These are phyloP conservation scores for Colletotrichum costaricense DNA, from an alignment of 2,329 filamentous ascomycete species.

Conservation along the genomic window DNA sequence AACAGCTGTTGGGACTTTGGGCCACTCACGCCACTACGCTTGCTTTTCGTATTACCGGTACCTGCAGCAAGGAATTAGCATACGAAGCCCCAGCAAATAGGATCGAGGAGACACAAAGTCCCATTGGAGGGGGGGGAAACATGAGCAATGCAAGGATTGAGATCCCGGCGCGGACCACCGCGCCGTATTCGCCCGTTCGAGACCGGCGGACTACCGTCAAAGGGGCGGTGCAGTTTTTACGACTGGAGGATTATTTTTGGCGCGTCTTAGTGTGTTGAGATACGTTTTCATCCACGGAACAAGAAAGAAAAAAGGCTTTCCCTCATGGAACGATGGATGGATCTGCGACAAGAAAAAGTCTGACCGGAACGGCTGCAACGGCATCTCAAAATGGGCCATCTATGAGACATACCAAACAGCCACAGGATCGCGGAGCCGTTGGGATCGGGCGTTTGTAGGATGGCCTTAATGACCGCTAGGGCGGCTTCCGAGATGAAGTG, in stretches of 20 bases:
- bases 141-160: slow-evolving; percentile 6
- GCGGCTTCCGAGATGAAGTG: slow-evolving; percentile 33
- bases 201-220: slow-evolving; percentile 18
- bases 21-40: background rate
- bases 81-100: background rate
- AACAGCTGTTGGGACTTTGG: background rate
- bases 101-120: background rate
- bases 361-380: background rate
- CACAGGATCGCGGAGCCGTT: slow-evolving; percentile 28
- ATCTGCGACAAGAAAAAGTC: slow-evolving; percentile 11
- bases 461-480: slow-evolving; percentile 24
- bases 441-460: background rate
- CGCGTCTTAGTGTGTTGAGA: background rate
- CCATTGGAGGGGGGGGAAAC: background rate
- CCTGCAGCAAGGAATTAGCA: background rate
- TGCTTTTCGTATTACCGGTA: background rate
- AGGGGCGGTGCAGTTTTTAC: slow-evolving; percentile 1
- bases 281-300: background rate
- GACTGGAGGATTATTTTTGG: background rate
- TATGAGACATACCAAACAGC: slow-evolving; percentile 20
- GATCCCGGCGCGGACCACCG: background rate
- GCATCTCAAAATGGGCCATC: background rate
- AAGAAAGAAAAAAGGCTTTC: background rate
- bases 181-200: slow-evolving; percentile 17
- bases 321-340: background rate